phyloP scores from a whole-genome alignment of 371 early-diverging fungal genomes.

The Mucor lusitanicus region DNA sequence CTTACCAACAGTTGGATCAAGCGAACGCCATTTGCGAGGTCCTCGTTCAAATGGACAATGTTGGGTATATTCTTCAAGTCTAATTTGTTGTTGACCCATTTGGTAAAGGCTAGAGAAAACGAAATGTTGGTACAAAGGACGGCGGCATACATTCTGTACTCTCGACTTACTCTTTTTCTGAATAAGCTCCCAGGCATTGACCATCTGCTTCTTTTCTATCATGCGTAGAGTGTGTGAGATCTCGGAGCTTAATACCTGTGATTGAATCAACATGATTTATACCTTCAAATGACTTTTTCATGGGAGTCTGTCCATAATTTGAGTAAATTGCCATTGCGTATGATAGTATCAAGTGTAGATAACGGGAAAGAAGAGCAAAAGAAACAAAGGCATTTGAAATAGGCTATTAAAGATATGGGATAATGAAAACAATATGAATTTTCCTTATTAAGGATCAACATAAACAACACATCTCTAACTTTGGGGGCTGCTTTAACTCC shows the following conservation, averaged over 20 bases:
- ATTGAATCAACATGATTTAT: not conserved
- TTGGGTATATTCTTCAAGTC: conserved; percentile 58
- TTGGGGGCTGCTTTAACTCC: not conserved
- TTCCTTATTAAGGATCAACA: conserved; percentile 9
- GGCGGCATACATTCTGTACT: not conserved
- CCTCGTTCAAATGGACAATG: conserved; percentile 68
- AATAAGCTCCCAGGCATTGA: conserved; percentile 81
- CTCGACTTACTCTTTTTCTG: conserved; percentile 82
- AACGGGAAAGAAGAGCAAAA: not conserved
- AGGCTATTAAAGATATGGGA: not conserved
- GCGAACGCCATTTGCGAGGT: conserved; percentile 83
- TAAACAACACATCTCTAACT: conserved; percentile 4
- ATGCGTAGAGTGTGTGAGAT: not conserved
- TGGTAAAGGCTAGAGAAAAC: conserved; percentile 68
- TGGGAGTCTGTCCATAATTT: conserved; percentile 5
- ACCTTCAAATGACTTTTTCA: conserved; percentile 21
- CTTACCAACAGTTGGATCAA: conserved; percentile 83
- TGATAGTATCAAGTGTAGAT: not conserved
- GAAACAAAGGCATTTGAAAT: not conserved
- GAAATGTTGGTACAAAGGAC: not conserved
- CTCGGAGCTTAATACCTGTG: conserved; percentile 17
- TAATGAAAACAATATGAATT: conserved; percentile 4
- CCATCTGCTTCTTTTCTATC: conserved; percentile 54
- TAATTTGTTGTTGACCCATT: conserved; percentile 94
- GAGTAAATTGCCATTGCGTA: conserved; percentile 10